phyloP scores from a whole-genome alignment of 768 basidiomycete genomes.

The Pholiota molesta region DNA sequence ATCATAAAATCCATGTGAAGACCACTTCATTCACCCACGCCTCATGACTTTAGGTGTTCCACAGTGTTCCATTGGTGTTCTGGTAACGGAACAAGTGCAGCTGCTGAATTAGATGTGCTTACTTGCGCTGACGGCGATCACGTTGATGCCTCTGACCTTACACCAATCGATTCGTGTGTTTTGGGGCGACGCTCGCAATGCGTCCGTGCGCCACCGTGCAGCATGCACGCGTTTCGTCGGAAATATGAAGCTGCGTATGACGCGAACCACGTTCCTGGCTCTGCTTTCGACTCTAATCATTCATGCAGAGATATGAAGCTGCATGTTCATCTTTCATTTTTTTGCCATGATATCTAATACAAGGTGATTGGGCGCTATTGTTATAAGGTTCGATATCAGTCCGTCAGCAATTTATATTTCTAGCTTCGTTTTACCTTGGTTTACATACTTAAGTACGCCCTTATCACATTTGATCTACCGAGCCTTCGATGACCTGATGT shows the following conservation, averaged over 20 bases:
- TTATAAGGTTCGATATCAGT: no score
- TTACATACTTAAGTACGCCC: no score
- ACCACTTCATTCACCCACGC: neutral
- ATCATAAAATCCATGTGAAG: conserved; percentile 1
- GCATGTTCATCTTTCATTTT: no score
- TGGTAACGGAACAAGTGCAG: neutral
- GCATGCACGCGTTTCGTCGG: neutral
- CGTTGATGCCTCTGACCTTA: neutral
- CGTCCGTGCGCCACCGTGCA: neutral
- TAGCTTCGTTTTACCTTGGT: no score
- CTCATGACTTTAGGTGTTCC: neutral
- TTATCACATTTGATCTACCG: no score
- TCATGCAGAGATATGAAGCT: neutral
- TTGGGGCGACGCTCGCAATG: neutral
- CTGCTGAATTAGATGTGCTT: neutral
- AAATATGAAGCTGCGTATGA: neutral
- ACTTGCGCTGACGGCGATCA: neutral
- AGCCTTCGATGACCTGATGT: no score
- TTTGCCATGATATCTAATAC: neutral
- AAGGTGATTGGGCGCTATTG: neutral
- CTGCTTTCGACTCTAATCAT: neutral
- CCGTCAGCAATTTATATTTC: no score
- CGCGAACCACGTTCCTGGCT: no score
- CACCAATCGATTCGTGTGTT: neutral
- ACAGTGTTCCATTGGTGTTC: neutral